Evolutionary conservation across 106 monocot genomes (phyloP), one percentile per base, ranked within the genome.

Genomic region (Dendrobium nobile): DNA sequence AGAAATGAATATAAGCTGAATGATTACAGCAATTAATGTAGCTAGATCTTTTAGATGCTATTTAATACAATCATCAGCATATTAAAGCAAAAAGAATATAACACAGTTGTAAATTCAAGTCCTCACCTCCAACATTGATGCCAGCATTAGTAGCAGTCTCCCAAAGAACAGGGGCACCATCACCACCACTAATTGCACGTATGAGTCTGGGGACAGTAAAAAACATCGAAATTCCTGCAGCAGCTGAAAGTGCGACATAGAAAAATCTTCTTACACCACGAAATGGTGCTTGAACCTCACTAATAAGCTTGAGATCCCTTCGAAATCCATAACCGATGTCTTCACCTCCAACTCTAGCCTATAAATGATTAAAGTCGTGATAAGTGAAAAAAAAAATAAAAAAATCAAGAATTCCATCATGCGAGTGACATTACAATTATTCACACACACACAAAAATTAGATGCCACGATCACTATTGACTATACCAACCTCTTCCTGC

Each of bases 231-330:
- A 98, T 98, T 67, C 97, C 97, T 75, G 97, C 97, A 72, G 94
- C 97, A 33, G 88, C 92, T 61, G 89, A 81, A 78, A 98, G 78
- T 75, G 97, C 97, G 26, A 95, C 88, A 86, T 98, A 98, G 75
- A 98, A 98, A 87, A 98, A 98, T 85, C 92, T 94, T 82, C 97
- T 89, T 68, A 98, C 91, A 81, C 97, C 94, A 78, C 97, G 94
- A 91, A 98, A 98, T 87, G 97, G 97, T 80, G 97, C 94, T 81
- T 92, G 94, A 82, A 98, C 97, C 87, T 98, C 97, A 87, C 97
- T 92, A 58, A 98, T 98, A 48, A 98, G 90, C 85, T 98, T 98
- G 68, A 98, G 87, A 79, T 98, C 97, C 89, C 97, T 98, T 80
- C 91, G 89, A 79, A 98, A 98, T 61, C 97, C 92, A 88, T 89